Evolutionary conservation across 2,329 filamentous ascomycete genomes (phyloP), one percentile per base, ranked within the genome.

Genomic region (Fusarium incarnatum): DNA sequence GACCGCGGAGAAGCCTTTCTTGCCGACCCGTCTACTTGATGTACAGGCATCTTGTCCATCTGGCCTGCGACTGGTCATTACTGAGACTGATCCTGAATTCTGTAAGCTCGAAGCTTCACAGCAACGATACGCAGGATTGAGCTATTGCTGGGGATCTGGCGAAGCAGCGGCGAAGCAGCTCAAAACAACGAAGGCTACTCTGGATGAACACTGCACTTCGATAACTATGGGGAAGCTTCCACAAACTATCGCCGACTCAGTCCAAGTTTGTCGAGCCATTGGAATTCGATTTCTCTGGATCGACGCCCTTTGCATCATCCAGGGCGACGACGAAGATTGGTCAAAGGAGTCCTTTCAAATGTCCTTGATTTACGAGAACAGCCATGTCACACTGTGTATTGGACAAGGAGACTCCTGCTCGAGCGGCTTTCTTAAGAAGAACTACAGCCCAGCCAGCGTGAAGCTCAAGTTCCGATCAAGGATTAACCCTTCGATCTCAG

Each of bases 1-100:
- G 18, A 11, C 11, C 0, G 13, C 4, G 0, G 2, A 9, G 13
- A 7, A 11, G 0, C 16, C 34, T 1, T 32, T 25, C 18, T 13
- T 54, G 0, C 34, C 18, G 4, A 22, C 47, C 5, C 27, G 28
- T 1, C 27, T 54, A 2, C 47, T 34, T 6, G 27, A 44, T 2
- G 18, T 58, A 8, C 25, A 54, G 8, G n/a, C 15, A 3, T 1
- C 1, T 3, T 32, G 54, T 6, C 23, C n/a, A 5, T 50, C 20
- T 8, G 45, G 54, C 6, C 5, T 56, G 1, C 32, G 16, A 1
- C 28, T 47, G 1, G 20, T 47, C 2, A 27, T 55, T 1, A 27
- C 41, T 5, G 1, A 25, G 2, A 20, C 16, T 2, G 9, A 47
- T 20, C 18, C 28, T 1, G 20, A 12, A 0, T 1, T 55, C 0